phyloP scores from a whole-genome alignment of 2,329 filamentous ascomycete genomes.

The Alternaria metachromatica region DNA sequence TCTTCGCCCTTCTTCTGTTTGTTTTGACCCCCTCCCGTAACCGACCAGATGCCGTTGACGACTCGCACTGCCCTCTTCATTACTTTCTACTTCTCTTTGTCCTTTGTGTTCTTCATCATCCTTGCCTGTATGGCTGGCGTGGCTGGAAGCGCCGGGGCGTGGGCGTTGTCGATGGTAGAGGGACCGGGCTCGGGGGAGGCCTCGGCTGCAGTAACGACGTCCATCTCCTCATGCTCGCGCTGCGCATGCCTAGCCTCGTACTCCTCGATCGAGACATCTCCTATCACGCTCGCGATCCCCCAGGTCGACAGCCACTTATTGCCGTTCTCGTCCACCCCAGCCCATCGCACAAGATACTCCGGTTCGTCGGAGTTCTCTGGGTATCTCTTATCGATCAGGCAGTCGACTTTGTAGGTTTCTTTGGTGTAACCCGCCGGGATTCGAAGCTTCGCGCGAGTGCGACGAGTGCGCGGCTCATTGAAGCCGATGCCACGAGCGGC shows the following conservation, averaged over 20 bases:
- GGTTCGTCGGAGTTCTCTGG: background rate
- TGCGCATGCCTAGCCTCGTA: background rate
- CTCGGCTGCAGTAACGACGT: background rate
- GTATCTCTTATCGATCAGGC: rapidly evolving
- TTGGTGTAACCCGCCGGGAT: background rate
- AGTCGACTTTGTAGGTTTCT: background rate
- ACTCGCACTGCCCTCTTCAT: background rate
- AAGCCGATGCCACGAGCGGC: background rate
- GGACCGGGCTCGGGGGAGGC: background rate
- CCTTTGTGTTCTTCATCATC: background rate
- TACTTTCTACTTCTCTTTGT: background rate
- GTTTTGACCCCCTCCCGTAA: background rate
- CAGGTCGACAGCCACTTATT: background rate
- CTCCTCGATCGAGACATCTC: background rate
- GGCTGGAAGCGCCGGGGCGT: background rate
- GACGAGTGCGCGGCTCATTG: background rate
- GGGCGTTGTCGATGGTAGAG: background rate
- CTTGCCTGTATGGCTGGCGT: background rate
- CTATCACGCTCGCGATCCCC: background rate
- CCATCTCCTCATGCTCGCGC: background rate
- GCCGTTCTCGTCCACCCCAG: background rate
- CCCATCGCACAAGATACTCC: background rate
- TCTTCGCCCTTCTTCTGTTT: background rate
- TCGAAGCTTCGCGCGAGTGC: background rate
- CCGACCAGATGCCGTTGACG: background rate